Evolutionary conservation across 2,329 filamentous ascomycete genomes (phyloP).

Genomic region (Arachnopeziza araneosa): DNA sequence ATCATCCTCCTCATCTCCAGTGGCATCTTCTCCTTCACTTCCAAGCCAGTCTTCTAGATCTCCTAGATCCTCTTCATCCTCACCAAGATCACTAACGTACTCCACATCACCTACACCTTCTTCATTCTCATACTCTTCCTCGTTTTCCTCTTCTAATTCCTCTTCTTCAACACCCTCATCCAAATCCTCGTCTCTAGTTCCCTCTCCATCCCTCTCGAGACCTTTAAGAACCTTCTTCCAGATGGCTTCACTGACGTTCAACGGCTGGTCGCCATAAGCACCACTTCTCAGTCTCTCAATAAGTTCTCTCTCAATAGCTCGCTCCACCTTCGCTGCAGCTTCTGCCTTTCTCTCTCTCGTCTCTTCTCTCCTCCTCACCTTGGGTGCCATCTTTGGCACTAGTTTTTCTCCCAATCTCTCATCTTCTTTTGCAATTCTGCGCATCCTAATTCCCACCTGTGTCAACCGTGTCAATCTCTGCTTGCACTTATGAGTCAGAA

Average conservation of each 20-base stretch:
- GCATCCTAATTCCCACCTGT: conserved; percentile 79
- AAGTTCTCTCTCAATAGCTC: conserved; percentile 90
- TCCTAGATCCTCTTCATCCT: conserved; percentile 71
- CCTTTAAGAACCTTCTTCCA: conserved; percentile 96
- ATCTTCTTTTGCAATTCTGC: conserved; percentile 80
- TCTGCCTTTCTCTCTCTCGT: conserved; percentile 73
- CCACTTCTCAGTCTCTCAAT: conserved; percentile 87
- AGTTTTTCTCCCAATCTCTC: conserved; percentile 82
- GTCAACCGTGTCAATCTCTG: conserved; percentile 88
- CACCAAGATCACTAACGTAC: conserved; percentile 88
- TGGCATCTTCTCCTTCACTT: conserved; percentile 48
- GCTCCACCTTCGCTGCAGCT: conserved; percentile 86
- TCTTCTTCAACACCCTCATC: conserved; percentile 82
- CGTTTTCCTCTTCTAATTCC: conserved; percentile 61
- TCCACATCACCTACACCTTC: conserved; percentile 72
- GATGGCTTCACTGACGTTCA: conserved; percentile 91
- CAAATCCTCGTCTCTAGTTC: conserved; percentile 75
- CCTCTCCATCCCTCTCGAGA: conserved; percentile 82
- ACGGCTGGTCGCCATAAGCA: conserved; percentile 86
- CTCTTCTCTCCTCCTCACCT: conserved; percentile 72
- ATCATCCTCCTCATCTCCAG: conserved; percentile 45
- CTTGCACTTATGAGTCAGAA: conserved; percentile 90
- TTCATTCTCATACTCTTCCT: conserved; percentile 58
- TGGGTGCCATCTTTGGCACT: conserved; percentile 85
- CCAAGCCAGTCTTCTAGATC: conserved; percentile 92